These are phyloP conservation scores for Camelina hispida DNA, from an alignment of 345 rosid genomes.

Conservation along the genomic window DNA sequence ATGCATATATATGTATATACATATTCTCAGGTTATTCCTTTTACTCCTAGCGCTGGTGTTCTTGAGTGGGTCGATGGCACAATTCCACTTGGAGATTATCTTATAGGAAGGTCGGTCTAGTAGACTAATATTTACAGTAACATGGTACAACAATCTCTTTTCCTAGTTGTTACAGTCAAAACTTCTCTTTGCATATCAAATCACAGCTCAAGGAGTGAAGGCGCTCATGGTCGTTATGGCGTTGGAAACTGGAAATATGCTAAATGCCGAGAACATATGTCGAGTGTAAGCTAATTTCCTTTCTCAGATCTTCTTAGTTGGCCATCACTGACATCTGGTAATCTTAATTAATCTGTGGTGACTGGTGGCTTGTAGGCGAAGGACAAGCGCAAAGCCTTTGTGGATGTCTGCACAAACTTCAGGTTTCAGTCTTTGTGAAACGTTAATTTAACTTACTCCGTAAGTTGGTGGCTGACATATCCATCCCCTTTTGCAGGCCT, in stretches of 20 bases:
- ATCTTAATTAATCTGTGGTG: constrained; percentile 2
- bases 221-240: constrained; percentile 93
- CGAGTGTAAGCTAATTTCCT: constrained; percentile 59
- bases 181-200: constrained; percentile 28
- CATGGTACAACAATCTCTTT: constrained; percentile 13
- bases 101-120: constrained; percentile 72
- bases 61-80: constrained; percentile 99
- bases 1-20: not conserved
- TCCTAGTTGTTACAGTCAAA: constrained; percentile 18
- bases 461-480: constrained; percentile 19
- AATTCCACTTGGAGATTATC: constrained; percentile 94
- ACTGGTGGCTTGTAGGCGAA: constrained; percentile 59
- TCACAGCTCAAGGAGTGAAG: constrained; percentile 81
- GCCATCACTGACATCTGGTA: constrained; percentile 23
- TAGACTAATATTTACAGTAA: constrained; percentile 16
- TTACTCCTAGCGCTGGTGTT: constrained; percentile 98
- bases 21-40: constrained; percentile 79
- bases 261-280: constrained; percentile 85
- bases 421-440: constrained; percentile 57
- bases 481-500: constrained; percentile 66
- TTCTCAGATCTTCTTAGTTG: constrained; percentile 28
- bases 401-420: constrained; percentile 84
- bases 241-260: constrained; percentile 77
- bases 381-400: constrained; percentile 84
- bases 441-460: not conserved